Evolutionary conservation across 305 asterid genomes (phyloP).

Genomic region (Salvia sclarea): DNA sequence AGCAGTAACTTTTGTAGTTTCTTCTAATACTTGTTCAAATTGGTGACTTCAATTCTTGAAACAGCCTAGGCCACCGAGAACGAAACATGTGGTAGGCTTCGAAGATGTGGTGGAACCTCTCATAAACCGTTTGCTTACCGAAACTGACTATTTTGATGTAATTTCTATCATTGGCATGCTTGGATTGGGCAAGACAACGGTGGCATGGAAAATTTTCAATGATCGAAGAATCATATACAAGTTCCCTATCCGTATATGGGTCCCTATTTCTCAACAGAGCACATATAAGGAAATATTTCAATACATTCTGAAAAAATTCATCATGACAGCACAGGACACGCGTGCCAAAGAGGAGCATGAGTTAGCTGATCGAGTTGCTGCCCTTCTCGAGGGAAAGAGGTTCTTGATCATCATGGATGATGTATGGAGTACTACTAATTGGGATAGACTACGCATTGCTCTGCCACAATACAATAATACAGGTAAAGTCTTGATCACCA

Average conservation of each 20-base stretch:
- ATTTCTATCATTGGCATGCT: not conserved
- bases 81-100: not conserved
- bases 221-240: not conserved
- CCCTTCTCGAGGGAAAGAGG: not conserved
- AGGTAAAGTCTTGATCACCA: conserved; percentile 39
- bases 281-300: not conserved
- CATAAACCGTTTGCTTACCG: not conserved
- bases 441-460: conserved; percentile 29
- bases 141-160: not conserved
- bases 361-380: not conserved
- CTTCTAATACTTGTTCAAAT: no score
- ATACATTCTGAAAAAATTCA: not conserved
- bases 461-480: conserved; percentile 16
- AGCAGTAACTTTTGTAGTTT: no score
- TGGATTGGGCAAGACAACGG: conserved; percentile 7
- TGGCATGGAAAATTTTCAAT: no score
- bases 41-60: no score
- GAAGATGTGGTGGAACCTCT: not conserved
- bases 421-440: conserved; percentile 28
- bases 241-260: not conserved
- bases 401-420: conserved; percentile 41
- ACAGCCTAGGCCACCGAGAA: not conserved
- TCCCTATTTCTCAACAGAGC: not conserved
- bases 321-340: fast-evolving
- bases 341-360: not conserved